Evolutionary conservation across 129 eudicot genomes (phyloP).

Genomic region (Cynara cardunculus): DNA sequence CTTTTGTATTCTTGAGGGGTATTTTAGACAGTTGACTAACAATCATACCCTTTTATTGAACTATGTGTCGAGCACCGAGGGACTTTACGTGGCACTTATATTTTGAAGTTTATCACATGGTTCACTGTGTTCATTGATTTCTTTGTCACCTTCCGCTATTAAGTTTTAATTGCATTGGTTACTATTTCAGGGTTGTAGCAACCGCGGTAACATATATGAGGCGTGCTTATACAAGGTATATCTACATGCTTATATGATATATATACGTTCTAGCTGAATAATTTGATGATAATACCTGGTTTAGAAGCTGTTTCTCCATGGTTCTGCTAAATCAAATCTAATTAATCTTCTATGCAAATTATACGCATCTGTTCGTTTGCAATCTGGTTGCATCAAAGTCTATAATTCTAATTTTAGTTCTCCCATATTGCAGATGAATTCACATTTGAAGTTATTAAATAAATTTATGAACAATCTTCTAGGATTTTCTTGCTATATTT

Average conservation of each 20-base stretch:
- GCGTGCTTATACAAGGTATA: constrained; percentile 82
- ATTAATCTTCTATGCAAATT: background rate
- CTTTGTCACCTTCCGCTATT: background rate
- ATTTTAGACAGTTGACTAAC: background rate
- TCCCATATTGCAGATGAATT: background rate
- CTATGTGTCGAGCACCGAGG: background rate
- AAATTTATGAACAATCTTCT: background rate
- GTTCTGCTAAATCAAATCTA: background rate
- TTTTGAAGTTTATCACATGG: background rate
- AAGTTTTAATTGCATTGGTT: constrained; percentile 11
- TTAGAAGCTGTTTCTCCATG: background rate
- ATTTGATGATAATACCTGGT: background rate
- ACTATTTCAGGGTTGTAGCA: constrained; percentile 86
- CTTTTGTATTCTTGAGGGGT: background rate
- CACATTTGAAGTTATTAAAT: background rate
- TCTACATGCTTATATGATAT: background rate
- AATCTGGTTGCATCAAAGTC: background rate
- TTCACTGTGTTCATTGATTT: background rate
- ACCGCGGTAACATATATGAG: constrained; percentile 98
- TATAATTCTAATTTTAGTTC: background rate
- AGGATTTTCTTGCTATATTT: background rate
- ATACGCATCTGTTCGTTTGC: background rate
- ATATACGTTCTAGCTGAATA: background rate
- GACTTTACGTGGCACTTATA: background rate
- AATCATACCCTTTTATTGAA: background rate